Percentiles rank a stretch among this genome's conserved stretches.
phyloP scores from a whole-genome alignment of 768 basidiomycete genomes.

The Russula sp. region DNA sequence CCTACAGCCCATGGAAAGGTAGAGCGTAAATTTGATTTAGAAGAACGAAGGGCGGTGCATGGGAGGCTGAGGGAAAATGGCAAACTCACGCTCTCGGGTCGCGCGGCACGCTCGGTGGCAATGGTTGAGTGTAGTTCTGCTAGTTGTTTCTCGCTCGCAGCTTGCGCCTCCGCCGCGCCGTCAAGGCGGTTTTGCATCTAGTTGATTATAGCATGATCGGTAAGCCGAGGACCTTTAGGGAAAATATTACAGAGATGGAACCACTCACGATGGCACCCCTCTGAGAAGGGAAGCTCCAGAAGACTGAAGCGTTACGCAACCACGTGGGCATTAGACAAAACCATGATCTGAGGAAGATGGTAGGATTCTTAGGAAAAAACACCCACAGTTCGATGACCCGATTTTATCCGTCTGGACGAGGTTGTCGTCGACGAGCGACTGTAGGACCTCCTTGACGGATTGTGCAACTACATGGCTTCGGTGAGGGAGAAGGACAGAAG shows the following conservation, averaged over 20 bases:
- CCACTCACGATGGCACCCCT: slow-evolving; percentile 59
- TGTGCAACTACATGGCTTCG: slow-evolving; percentile 56
- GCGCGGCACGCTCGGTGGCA: slow-evolving; percentile 42
- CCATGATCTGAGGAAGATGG: slow-evolving; percentile 12
- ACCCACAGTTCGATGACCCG: slow-evolving; percentile 86
- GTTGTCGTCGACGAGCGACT: slow-evolving; percentile 80
- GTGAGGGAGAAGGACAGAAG: background rate
- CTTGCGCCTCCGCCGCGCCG: slow-evolving; percentile 41
- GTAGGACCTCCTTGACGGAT: slow-evolving; percentile 86
- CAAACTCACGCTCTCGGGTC: slow-evolving; percentile 49
- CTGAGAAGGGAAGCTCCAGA: slow-evolving; percentile 94
- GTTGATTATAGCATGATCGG: background rate
- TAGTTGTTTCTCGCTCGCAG: slow-evolving; percentile 39
- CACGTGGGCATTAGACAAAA: background rate
- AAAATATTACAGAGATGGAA: background rate
- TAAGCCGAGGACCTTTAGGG: background rate
- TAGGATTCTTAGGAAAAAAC: background rate
- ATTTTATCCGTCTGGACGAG: slow-evolving; percentile 88
- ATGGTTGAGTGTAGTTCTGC: slow-evolving; percentile 42
- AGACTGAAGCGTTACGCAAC: slow-evolving; percentile 48
- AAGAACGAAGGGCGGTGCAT: background rate
- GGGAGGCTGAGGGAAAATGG: background rate
- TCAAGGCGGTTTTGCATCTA: slow-evolving; percentile 55
- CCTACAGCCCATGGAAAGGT: slow-evolving; percentile 34
- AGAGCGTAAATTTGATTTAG: background rate